A percentile compares a stretch with the other conserved stretches of the same genome.
phyloP scores from a whole-genome alignment of 768 basidiomycete genomes.

The Boletus barrowsii region DNA sequence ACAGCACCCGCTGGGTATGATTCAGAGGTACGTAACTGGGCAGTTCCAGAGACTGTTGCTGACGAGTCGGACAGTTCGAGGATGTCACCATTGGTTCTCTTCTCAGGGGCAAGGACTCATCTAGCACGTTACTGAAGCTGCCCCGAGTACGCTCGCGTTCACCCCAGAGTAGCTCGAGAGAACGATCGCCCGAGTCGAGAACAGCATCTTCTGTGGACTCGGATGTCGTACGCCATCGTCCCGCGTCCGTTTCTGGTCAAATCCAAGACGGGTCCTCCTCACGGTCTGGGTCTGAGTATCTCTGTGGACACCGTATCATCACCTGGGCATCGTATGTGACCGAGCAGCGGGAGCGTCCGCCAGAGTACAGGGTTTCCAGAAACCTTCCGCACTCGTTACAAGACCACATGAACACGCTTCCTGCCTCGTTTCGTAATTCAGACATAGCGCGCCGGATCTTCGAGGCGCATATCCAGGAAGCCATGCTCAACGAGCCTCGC shows the following conservation, averaged over 20 bases:
- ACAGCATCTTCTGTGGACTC: neutral
- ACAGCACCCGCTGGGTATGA: neutral
- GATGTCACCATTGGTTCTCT: neutral
- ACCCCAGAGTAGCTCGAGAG: neutral
- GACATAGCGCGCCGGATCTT: conserved; percentile 53
- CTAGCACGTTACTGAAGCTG: conserved; percentile 11
- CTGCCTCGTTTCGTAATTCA: conserved; percentile 37
- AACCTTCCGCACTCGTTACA: conserved; percentile 64
- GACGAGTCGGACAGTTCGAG: conserved; percentile 8
- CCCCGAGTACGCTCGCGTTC: neutral
- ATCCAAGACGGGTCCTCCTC: neutral
- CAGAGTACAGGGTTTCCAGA: conserved; percentile 33
- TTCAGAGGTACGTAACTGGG: conserved; percentile 6
- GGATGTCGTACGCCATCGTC: too few species aligned
- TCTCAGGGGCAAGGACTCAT: conserved; percentile 14
- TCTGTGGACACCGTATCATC: conserved; percentile 10
- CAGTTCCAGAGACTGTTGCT: neutral
- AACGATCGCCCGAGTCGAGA: neutral
- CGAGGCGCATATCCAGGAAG: conserved; percentile 61
- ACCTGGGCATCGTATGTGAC: conserved; percentile 24
- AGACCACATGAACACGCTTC: conserved; percentile 60
- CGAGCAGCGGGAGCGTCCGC: conserved; percentile 13
- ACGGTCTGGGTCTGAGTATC: neutral
- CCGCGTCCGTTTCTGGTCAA: neutral
- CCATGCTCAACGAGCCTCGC: conserved; percentile 60